phyloP scores from a whole-genome alignment of 768 basidiomycete species.

The Infundibulicybe gibba region DNA sequence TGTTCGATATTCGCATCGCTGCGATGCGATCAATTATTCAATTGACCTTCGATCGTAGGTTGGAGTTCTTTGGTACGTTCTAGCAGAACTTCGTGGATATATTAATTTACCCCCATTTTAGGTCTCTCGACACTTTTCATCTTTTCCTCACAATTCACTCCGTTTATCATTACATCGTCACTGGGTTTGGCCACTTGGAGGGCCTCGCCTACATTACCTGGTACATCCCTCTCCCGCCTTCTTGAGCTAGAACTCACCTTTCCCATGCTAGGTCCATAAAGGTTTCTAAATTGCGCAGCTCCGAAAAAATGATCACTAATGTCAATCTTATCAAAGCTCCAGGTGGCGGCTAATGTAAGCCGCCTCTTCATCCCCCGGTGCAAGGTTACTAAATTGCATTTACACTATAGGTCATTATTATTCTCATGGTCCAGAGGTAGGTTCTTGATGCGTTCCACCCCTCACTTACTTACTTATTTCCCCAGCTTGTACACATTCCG shows the following conservation, averaged over 20 bases:
- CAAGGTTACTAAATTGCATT: not conserved
- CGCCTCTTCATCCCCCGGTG: not conserved
- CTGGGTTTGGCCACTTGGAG: slow-evolving; percentile 26
- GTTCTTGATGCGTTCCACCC: slow-evolving; percentile 7
- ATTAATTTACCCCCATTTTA: slow-evolving; percentile 6
- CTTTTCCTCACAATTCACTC: slow-evolving; percentile 28
- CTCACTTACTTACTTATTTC: not conserved
- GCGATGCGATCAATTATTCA: not conserved
- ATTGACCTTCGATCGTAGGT: slow-evolving; percentile 13
- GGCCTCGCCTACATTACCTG: slow-evolving; percentile 23
- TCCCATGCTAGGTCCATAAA: slow-evolving; percentile 17
- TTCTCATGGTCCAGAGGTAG: slow-evolving; percentile 40
- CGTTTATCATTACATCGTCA: slow-evolving; percentile 31
- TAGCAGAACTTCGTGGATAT: not conserved
- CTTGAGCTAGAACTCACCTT: not conserved
- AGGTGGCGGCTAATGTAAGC: slow-evolving; percentile 38
- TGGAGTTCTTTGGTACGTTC: slow-evolving; percentile 21
- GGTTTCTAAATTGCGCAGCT: slow-evolving; percentile 7
- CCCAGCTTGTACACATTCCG: slow-evolving; percentile 39
- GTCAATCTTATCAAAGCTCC: slow-evolving; percentile 24
- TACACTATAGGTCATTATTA: slow-evolving; percentile 29
- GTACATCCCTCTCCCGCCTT: slow-evolving; percentile 13
- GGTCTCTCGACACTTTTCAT: slow-evolving; percentile 32
- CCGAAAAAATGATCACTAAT: not conserved
- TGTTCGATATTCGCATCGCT: slow-evolving; percentile 2